phyloP scores from a whole-genome alignment of 2,329 filamentous ascomycete species.

The Macroventuria anomochaeta region DNA sequence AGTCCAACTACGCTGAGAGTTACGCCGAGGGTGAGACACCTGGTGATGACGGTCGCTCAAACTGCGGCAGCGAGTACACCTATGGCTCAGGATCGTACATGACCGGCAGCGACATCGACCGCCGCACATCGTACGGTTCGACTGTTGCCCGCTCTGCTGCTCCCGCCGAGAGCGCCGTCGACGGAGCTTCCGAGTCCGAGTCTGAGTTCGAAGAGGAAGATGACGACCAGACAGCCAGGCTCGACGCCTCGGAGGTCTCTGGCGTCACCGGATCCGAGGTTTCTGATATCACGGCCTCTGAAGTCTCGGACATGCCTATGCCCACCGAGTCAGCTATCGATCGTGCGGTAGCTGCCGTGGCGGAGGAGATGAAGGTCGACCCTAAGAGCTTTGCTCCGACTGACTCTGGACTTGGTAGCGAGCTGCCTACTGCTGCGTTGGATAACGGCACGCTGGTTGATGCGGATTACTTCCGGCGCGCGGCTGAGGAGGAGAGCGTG shows the following conservation, averaged over 20 bases:
- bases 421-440: slow-evolving; percentile 43
- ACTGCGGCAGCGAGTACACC: slow-evolving; percentile 54
- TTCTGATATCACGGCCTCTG: slow-evolving; percentile 20
- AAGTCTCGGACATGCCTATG: slow-evolving; percentile 29
- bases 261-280: slow-evolving; percentile 24
- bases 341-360: slow-evolving; percentile 40
- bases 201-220: slow-evolving; percentile 35
- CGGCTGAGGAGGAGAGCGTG: slow-evolving; percentile 48
- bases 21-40: slow-evolving; percentile 46
- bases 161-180: slow-evolving; percentile 39
- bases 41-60: slow-evolving; percentile 46
- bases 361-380: slow-evolving; percentile 37
- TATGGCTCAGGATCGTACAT: slow-evolving; percentile 59
- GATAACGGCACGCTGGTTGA: slow-evolving; percentile 30
- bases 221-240: slow-evolving; percentile 37
- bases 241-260: slow-evolving; percentile 37
- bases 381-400: slow-evolving; percentile 33
- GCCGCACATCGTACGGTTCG: slow-evolving; percentile 54
- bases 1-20: slow-evolving; percentile 43
- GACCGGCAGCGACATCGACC: slow-evolving; percentile 54
- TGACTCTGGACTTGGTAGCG: slow-evolving; percentile 49
- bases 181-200: slow-evolving; percentile 40
- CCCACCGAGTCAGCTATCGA: slow-evolving; percentile 44
- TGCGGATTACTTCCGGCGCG: slow-evolving; percentile 47
- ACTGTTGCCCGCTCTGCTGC: slow-evolving; percentile 42